Percentiles rank a stretch among this genome's conserved stretches.
Conservation (phyloP, 2,329 filamentous ascomycete species). For the Mariannaea sp. region DNA sequence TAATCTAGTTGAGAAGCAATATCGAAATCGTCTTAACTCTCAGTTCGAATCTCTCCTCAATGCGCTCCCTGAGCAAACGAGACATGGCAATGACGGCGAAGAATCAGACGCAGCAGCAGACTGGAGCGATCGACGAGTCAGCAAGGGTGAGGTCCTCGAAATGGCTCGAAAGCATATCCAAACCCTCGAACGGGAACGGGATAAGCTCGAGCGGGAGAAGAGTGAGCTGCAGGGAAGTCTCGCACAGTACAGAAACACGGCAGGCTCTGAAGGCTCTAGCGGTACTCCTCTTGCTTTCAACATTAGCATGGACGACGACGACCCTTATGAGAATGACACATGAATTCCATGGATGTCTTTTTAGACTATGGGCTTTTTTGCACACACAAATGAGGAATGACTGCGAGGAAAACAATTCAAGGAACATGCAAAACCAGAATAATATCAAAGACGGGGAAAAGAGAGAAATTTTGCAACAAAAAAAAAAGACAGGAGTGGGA, state of each 20-base stretch:
- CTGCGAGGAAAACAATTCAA: neutral
- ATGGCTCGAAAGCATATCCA: slow-evolving; percentile 38
- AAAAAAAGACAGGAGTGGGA: neutral
- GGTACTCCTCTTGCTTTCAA: slow-evolving; percentile 24
- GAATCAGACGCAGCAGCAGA: slow-evolving; percentile 32
- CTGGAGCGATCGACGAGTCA: slow-evolving; percentile 31
- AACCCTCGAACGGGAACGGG: slow-evolving; percentile 32
- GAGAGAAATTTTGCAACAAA: neutral
- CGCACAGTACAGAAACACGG: slow-evolving; percentile 26
- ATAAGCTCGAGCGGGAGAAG: slow-evolving; percentile 32
- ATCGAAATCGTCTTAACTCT: slow-evolving; percentile 36
- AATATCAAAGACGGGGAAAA: neutral
- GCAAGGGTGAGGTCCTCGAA: slow-evolving; percentile 38
- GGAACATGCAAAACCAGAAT: neutral
- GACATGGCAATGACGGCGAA: slow-evolving; percentile 28
- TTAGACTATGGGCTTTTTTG: neutral
- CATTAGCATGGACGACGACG: slow-evolving; percentile 20
- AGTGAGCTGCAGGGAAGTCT: slow-evolving; percentile 34
- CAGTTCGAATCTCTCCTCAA: slow-evolving; percentile 36
- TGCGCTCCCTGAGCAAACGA: slow-evolving; percentile 30
- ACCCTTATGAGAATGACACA: slow-evolving; percentile 6
- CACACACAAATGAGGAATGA: neutral
- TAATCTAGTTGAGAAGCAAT: slow-evolving; percentile 38
- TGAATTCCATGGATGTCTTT: neutral
- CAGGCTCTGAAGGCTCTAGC: slow-evolving; percentile 12